phyloP scores from a whole-genome alignment of 306 rosid genomes.

The Corylus avellana region DNA sequence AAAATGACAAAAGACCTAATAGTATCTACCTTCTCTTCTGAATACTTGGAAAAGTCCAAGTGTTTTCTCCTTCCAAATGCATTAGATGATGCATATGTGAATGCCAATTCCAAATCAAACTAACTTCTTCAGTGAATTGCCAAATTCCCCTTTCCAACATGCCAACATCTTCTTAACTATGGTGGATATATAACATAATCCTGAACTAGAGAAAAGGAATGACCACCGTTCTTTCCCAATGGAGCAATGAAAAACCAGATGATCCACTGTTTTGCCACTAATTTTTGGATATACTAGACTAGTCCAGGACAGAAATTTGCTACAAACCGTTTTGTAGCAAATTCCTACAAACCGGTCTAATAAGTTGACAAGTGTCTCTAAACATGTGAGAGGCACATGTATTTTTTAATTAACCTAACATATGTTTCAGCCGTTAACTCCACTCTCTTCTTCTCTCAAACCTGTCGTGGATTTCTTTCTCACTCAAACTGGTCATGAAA shows the following conservation, averaged over 20 bases:
- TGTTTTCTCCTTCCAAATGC: background rate
- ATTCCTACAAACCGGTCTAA: no score
- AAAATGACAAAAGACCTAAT: no score
- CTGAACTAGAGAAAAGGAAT: background rate
- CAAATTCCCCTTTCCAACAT: background rate
- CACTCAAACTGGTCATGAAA: no score
- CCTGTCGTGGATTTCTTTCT: no score
- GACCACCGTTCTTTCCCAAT: background rate
- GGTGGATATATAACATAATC: background rate
- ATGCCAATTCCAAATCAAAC: background rate
- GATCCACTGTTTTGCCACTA: background rate
- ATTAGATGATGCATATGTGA: background rate
- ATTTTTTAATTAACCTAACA: no score
- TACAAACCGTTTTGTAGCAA: no score
- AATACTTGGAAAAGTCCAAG: background rate
- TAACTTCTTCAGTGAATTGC: background rate
- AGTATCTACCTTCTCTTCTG: background rate
- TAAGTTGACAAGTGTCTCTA: no score
- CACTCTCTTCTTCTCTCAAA: no score
- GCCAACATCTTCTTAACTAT: background rate
- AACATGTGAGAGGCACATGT: no score
- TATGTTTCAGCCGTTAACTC: no score
- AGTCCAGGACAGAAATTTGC: no score
- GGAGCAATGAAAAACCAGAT: background rate
- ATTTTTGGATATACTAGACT: background rate